These are phyloP conservation scores for Wallacemonas sp. DNA, from an alignment of 208 protist species.

Conservation along the genomic window DNA sequence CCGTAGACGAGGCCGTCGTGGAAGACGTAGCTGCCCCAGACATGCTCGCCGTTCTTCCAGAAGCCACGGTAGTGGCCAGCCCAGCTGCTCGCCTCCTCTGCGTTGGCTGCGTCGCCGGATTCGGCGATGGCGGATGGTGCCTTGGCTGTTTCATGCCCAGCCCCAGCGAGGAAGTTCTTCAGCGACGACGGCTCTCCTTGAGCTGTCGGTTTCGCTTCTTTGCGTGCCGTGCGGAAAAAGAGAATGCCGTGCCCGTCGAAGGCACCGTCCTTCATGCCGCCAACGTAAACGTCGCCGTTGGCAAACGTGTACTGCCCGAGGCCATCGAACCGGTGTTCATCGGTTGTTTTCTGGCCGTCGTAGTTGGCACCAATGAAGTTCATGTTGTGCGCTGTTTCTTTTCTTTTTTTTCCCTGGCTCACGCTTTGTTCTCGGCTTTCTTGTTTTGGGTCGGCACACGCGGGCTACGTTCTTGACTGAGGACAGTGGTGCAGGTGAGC, in stretches of 20 bases:
- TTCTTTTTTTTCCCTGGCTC: slow-evolving; percentile 12
- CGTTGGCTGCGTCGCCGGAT: not conserved
- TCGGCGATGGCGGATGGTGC: not conserved
- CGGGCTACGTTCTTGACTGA: too few relatives aligned
- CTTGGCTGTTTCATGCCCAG: not conserved
- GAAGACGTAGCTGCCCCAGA: slow-evolving; percentile 84
- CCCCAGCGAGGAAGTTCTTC: slow-evolving; percentile 1
- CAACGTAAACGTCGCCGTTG: slow-evolving; percentile 86
- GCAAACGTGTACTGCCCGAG: slow-evolving; percentile 77
- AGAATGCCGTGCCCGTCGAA: slow-evolving; percentile 86
- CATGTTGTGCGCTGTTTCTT: slow-evolving; percentile 27
- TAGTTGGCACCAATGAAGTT: slow-evolving; percentile 64
- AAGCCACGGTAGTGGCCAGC: slow-evolving; percentile 84
- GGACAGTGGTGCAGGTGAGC: too few relatives aligned
- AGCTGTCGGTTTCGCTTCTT: too few relatives aligned
- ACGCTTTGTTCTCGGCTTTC: not conserved
- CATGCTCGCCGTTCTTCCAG: slow-evolving; percentile 74
- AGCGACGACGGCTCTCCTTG: too few relatives aligned
- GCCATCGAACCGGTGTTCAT: slow-evolving; percentile 72
- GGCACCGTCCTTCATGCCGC: slow-evolving; percentile 71
- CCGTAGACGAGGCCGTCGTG: slow-evolving; percentile 79
- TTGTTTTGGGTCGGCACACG: too few relatives aligned
- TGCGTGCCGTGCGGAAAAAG: slow-evolving; percentile 48
- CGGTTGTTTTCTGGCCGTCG: slow-evolving; percentile 50
- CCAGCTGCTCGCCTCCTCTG: slow-evolving; percentile 18